Conservation (phyloP, 441 rosid genomes). For the Aquilaria agallochum region DNA sequence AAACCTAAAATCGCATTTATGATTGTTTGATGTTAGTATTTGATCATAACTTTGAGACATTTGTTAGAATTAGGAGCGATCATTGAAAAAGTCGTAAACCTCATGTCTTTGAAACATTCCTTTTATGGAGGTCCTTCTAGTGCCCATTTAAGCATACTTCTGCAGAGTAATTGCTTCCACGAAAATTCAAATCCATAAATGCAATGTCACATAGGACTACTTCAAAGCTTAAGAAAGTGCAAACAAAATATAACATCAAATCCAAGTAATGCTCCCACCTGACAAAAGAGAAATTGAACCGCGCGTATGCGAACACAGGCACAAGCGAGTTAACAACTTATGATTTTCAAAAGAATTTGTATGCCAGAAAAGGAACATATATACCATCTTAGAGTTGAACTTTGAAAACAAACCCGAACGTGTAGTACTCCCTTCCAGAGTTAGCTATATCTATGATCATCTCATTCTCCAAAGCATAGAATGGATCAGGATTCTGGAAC, state of each 20-base stretch:
- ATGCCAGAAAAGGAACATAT: conserved; percentile 13
- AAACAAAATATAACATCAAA: background rate
- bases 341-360: background rate
- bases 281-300: too few relatives aligned
- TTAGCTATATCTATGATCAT: conserved; percentile 78
- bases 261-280: background rate
- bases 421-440: conserved; percentile 91
- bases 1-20: conserved; percentile 12
- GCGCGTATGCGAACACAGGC: background rate
- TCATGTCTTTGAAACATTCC: conserved; percentile 97
- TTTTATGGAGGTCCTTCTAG: conserved; percentile 52
- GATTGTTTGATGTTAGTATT: conserved; percentile 4
- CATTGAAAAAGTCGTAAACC: conserved; percentile 33
- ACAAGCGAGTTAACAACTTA: background rate
- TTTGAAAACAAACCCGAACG: conserved; percentile 92
- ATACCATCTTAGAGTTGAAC: conserved; percentile 68
- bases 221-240: too few relatives aligned
- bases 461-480: conserved; percentile 81
- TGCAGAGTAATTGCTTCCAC: conserved; percentile 86
- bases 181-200: conserved; percentile 53
- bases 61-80: conserved; percentile 3
- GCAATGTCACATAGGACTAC: too few relatives aligned
- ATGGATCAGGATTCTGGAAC: conserved; percentile 70
- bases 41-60: background rate
- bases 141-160: conserved; percentile 84